Conservation (phyloP, 257 asterid species). For the Jacaranda mimosifolia region DNA sequence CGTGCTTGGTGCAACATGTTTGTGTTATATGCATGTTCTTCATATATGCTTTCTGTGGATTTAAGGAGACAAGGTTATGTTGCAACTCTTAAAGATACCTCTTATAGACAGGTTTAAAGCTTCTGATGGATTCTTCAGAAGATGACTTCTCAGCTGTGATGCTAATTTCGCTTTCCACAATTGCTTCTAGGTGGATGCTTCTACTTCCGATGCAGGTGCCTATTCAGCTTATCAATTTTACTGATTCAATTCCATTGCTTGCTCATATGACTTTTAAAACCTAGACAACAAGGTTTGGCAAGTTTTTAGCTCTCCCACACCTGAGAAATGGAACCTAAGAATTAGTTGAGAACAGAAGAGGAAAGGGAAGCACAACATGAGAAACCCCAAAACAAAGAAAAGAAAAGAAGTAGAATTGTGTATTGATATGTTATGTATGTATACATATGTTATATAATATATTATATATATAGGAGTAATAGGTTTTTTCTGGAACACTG, state of each 20-base stretch:
- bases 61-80: conserved; percentile 26
- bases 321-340: conserved; percentile 16
- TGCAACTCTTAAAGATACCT: conserved; percentile 41
- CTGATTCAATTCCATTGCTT: conserved; percentile 9
- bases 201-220: conserved; percentile 78
- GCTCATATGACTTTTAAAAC: conserved; percentile 5
- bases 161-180: conserved; percentile 85
- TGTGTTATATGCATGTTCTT: conserved; percentile 21
- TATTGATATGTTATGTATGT: background rate
- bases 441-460: background rate
- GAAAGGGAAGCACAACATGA: background rate
- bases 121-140: conserved; percentile 70
- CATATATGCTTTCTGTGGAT: conserved; percentile 34
- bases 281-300: background rate
- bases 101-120: conserved; percentile 75
- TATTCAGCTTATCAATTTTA: conserved; percentile 26
- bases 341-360: conserved; percentile 17
- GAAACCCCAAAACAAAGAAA: background rate
- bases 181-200: conserved; percentile 80
- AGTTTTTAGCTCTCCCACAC: background rate
- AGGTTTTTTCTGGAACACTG: conserved; percentile 15
- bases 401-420: conserved; percentile 14
- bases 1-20: conserved; percentile 26
- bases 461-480: background rate
- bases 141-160: conserved; percentile 69